These are phyloP conservation scores for Clausena lansium DNA, from an alignment of 345 rosid species.

Conservation along the genomic window DNA sequence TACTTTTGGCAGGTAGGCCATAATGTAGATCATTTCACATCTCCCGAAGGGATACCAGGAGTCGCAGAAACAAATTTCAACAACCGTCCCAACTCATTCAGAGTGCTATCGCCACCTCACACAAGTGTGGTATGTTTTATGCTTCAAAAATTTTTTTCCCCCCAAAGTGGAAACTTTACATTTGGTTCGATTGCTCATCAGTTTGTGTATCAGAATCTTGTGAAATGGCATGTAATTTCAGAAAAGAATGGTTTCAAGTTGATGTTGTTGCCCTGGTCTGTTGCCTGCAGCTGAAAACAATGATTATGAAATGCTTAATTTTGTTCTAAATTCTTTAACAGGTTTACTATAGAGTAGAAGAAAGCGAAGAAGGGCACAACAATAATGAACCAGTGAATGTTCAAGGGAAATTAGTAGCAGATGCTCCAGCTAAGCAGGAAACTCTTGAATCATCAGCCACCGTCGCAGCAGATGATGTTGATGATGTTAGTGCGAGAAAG, in stretches of 20 bases:
- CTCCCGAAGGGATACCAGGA: constrained; percentile 77
- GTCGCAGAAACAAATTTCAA: constrained; percentile 79
- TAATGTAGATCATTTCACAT: constrained; percentile 64
- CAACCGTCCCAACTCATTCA: constrained; percentile 73
- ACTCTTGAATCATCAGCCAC: constrained; percentile 10
- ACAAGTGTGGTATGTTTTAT: constrained; percentile 56
- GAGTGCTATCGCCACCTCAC: constrained; percentile 61
- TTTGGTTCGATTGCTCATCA: background rate
- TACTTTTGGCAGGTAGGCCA: constrained; percentile 56
- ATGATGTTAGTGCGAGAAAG: background rate
- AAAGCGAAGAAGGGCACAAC: constrained; percentile 27
- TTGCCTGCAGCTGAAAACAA: background rate
- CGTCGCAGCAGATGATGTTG: constrained; percentile 7
- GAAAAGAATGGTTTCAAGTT: background rate
- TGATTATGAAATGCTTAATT: constrained; percentile 3
- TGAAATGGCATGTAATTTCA: background rate
- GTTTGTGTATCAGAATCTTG: background rate
- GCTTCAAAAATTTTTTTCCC: background rate
- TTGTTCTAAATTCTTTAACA: constrained; percentile 16
- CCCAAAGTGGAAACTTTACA: background rate
- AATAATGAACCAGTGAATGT: background rate
- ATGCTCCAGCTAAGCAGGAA: constrained; percentile 16
- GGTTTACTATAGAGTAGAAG: constrained; percentile 61
- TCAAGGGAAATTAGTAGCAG: constrained; percentile 18
- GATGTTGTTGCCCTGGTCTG: background rate